Evolutionary conservation across 495 filamentous ascomycete genomes (phyloP), one percentile per base, ranked within the genome.

Genomic region (Neurospora sp.): DNA sequence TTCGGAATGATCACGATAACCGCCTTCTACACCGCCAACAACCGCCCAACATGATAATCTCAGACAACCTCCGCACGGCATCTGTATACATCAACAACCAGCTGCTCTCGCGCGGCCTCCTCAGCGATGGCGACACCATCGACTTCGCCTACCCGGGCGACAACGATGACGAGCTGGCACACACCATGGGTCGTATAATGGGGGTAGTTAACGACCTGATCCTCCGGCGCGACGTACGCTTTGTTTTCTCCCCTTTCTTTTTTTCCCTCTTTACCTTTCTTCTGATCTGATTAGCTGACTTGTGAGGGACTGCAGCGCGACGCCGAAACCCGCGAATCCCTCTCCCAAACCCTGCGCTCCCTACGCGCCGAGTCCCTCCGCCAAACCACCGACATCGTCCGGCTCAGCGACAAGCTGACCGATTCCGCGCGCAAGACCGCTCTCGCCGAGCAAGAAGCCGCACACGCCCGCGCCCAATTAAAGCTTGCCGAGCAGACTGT

Each of bases 81-180:
- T 97, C 95, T 71, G 89, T 89, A 68, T 98, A 98, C 82, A 92
- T 99, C 83, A 99, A 99, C 84, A 97, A 98, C 80, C 90, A 97
- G 72, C 86, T 99, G 40, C 88, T 97, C 41, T 93, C 95, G 4
- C 90, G 96, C 48, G 96, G 96, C 22, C 86, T 99, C 27, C 83
- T 98, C 12, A 91, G 92, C 78, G 91, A 92, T 89, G 92, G 93
- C 75, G 86, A 88, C 72, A 87, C 87, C 40, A 96, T 99, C 80
- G 89, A 97, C 78, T 99, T 98, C 79, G 90, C 92, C 73, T 83
- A 88, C 40, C 93, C 93, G 16, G 53, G 90, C 69, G 87, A 88
- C 73, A 87, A 84, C 69, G 89, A 91, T 40, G 89, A 87, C 27
- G 89, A 88, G 35, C 79, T 87, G 10, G 89, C 89, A 53, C 86